Evolutionary conservation across 306 rosid species (phyloP).

Genomic region (Urtica urens): DNA sequence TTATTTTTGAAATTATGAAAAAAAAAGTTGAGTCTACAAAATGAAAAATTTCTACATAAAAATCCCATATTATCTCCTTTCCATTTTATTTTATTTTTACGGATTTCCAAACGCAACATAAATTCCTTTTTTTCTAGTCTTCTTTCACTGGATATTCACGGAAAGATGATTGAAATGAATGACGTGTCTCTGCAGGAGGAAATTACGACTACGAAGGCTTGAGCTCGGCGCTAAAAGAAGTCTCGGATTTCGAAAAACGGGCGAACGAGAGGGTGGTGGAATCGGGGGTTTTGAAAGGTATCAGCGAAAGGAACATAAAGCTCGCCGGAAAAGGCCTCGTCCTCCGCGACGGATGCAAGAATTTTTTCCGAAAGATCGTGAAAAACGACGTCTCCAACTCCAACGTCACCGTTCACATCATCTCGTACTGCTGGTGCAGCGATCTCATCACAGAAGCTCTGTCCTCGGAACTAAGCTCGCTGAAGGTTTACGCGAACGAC

Average conservation of each 20-base stretch:
- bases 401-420: constrained; percentile 12
- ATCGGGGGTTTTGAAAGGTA: constrained; percentile 12
- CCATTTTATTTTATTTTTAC: no score
- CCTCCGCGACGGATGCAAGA: constrained; percentile 23
- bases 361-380: constrained; percentile 14
- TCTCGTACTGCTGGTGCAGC: constrained; percentile 21
- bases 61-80: no score
- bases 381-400: constrained; percentile 1
- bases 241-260: constrained; percentile 11
- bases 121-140: no score
- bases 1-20: no score
- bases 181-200: constrained; percentile 5
- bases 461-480: constrained; percentile 12
- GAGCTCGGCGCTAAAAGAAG: constrained; percentile 13
- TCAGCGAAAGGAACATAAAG: constrained; percentile 9
- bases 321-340: constrained; percentile 11
- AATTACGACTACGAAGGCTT: constrained; percentile 3
- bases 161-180: no score
- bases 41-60: no score
- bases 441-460: constrained; percentile 17
- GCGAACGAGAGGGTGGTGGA: constrained; percentile 14
- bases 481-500: constrained; percentile 18
- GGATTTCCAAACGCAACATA: no score
- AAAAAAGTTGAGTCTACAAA: no score
- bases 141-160: no score